A percentile compares a stretch with the other conserved stretches of the same genome.
phyloP scores from a whole-genome alignment of 2,329 filamentous ascomycete species.

The Botrytis cinerea region DNA sequence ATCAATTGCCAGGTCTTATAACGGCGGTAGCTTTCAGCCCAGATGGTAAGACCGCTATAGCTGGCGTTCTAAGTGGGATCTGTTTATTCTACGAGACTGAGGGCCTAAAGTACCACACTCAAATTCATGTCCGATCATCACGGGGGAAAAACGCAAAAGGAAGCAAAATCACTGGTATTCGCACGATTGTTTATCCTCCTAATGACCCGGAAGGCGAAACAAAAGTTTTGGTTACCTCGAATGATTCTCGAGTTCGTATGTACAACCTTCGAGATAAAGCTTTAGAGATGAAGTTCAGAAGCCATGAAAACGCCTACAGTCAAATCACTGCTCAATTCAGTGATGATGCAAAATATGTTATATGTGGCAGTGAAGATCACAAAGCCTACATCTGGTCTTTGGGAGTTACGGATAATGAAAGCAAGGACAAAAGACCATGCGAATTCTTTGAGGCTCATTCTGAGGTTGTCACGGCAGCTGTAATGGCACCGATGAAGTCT shows the following conservation, averaged over 20 bases:
- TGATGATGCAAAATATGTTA: slow-evolving; percentile 81
- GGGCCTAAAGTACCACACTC: slow-evolving; percentile 77
- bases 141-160: slow-evolving; percentile 92
- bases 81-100: slow-evolving; percentile 94
- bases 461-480: slow-evolving; percentile 83
- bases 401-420: slow-evolving; percentile 52
- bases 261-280: slow-evolving; percentile 86
- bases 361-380: slow-evolving; percentile 90
- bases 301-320: slow-evolving; percentile 84
- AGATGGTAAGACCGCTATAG: slow-evolving; percentile 86
- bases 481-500: slow-evolving; percentile 79
- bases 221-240: slow-evolving; percentile 88
- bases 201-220: slow-evolving; percentile 60
- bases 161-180: slow-evolving; percentile 95
- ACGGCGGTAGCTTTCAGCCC: slow-evolving; percentile 93
- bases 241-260: slow-evolving; percentile 87
- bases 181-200: slow-evolving; percentile 65
- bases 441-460: slow-evolving; percentile 92
- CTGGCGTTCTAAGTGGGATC: slow-evolving; percentile 80
- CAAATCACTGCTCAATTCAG: slow-evolving; percentile 90
- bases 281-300: slow-evolving; percentile 86
- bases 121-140: slow-evolving; percentile 91
- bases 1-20: slow-evolving; percentile 79
- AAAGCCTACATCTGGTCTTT: slow-evolving; percentile 89
- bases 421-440: slow-evolving; percentile 74